phyloP scores from a whole-genome alignment of 1,284 basidiomycete genomes.

The Ceratorhiza oryzae-sativae region DNA sequence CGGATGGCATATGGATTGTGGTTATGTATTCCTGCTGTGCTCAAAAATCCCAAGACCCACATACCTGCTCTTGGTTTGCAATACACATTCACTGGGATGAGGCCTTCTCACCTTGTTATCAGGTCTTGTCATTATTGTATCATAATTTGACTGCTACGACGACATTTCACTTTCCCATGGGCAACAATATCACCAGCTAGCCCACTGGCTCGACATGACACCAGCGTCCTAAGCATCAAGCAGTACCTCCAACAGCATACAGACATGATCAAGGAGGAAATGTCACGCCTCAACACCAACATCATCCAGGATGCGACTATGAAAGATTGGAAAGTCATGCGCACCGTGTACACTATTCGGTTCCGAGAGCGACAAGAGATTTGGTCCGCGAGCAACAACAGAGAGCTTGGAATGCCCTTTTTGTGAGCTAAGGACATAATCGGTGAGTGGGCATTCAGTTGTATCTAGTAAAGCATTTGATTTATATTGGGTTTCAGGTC shows the following conservation, averaged over 20 bases:
- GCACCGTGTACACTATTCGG: constrained; percentile 62
- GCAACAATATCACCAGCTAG: neutral
- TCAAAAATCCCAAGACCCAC: too few species aligned
- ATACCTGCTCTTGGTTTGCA: too few species aligned
- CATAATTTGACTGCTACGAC: too few species aligned
- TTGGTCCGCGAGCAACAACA: constrained; percentile 58
- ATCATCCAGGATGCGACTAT: constrained; percentile 48
- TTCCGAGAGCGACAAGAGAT: constrained; percentile 60
- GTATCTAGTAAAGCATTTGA: too few species aligned
- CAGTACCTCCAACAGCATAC: constrained; percentile 56
- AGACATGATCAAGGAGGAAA: constrained; percentile 57
- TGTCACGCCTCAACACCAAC: constrained; percentile 50
- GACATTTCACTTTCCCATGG: neutral
- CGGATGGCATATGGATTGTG: too few species aligned
- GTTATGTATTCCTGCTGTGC: too few species aligned
- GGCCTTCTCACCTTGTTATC: too few species aligned
- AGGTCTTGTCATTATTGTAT: neutral
- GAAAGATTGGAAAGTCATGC: constrained; percentile 62
- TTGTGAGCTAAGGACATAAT: constrained; percentile 59
- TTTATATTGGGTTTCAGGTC: too few species aligned
- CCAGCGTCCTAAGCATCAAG: constrained; percentile 44
- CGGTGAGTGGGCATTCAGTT: constrained; percentile 10
- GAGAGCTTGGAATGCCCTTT: constrained; percentile 76
- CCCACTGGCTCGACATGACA: neutral
- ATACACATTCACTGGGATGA: too few species aligned